These are phyloP conservation scores for Populus hybrid DNA, from an alignment of 441 rosid genomes.

Conservation along the genomic window DNA sequence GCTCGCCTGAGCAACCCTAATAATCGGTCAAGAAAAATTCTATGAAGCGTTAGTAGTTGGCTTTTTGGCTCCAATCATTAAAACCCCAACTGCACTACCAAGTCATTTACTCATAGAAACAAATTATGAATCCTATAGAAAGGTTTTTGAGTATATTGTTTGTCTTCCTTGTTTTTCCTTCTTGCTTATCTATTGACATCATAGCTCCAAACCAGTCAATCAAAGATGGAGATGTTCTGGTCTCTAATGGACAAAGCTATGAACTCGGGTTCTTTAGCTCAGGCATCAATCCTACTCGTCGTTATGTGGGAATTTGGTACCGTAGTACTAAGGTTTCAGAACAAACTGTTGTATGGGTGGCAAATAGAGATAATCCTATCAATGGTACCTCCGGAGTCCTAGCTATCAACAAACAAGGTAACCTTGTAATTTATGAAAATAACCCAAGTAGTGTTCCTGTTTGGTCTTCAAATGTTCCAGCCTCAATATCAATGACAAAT, in stretches of 20 bases:
- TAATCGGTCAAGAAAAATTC: too few species aligned
- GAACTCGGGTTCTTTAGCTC: conserved; percentile 50
- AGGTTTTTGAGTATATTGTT: conserved; percentile 6
- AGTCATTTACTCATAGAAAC: too few species aligned
- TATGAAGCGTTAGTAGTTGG: too few species aligned
- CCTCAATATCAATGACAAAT: background rate
- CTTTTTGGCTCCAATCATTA: too few species aligned
- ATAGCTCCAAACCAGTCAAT: conserved; percentile 25
- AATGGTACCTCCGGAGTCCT: background rate
- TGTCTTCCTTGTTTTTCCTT: background rate
- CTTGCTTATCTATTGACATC: background rate
- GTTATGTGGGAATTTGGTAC: conserved; percentile 32
- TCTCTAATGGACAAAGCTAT: conserved; percentile 12
- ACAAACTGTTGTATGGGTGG: background rate
- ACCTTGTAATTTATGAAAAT: background rate
- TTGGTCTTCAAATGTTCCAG: conserved; percentile 18
- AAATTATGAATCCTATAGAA: background rate
- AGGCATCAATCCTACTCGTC: conserved; percentile 25
- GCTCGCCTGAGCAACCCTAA: too few species aligned
- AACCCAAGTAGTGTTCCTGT: background rate
- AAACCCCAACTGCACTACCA: too few species aligned
- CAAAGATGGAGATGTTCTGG: conserved; percentile 33
- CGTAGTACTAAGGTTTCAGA: background rate
- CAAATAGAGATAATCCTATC: conserved; percentile 3
- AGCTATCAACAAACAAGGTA: background rate